Evolutionary conservation across 2,329 filamentous ascomycete genomes (phyloP).

Genomic region (Fusarium sp.): DNA sequence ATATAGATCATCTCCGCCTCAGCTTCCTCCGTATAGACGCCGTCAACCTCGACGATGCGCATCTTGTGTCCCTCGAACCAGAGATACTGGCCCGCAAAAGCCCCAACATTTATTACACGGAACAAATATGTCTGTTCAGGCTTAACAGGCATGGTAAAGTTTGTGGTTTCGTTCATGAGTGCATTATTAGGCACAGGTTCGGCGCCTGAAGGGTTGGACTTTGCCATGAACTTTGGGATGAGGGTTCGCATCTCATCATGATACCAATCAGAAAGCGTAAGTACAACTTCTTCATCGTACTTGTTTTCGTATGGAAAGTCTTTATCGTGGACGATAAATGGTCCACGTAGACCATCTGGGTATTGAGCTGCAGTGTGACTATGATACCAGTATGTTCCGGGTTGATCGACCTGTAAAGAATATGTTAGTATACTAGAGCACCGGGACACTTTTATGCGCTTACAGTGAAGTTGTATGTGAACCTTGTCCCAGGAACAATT

Average conservation of each 20-base stretch:
- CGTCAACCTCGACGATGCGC: conserved; percentile 78
- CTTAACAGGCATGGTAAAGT: conserved; percentile 67
- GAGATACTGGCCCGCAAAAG: conserved; percentile 74
- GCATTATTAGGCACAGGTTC: conserved; percentile 76
- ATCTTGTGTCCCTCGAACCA: conserved; percentile 76
- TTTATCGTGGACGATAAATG: conserved; percentile 73
- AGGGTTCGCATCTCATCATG: conserved; percentile 66
- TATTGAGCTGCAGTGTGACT: conserved; percentile 75
- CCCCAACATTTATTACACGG: conserved; percentile 77
- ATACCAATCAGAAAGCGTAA: conserved; percentile 79
- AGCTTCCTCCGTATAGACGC: conserved; percentile 71
- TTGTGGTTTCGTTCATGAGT: conserved; percentile 76
- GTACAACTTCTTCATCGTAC: conserved; percentile 71
- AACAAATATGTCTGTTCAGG: conserved; percentile 79
- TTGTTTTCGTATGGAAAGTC: conserved; percentile 65
- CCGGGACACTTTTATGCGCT: conserved; percentile 8
- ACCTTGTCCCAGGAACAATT: conserved; percentile 70
- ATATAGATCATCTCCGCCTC: conserved; percentile 74
- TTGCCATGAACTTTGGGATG: conserved; percentile 61
- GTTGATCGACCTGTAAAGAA: conserved; percentile 64
- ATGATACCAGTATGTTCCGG: conserved; percentile 85
- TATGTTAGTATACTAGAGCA: neutral
- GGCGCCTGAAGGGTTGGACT: conserved; percentile 66
- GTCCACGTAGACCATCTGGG: conserved; percentile 74
- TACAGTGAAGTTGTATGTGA: conserved; percentile 78